Evolutionary conservation across 2,329 filamentous ascomycete species (phyloP).

Genomic region (Phyllosticta citribraziliensis): DNA sequence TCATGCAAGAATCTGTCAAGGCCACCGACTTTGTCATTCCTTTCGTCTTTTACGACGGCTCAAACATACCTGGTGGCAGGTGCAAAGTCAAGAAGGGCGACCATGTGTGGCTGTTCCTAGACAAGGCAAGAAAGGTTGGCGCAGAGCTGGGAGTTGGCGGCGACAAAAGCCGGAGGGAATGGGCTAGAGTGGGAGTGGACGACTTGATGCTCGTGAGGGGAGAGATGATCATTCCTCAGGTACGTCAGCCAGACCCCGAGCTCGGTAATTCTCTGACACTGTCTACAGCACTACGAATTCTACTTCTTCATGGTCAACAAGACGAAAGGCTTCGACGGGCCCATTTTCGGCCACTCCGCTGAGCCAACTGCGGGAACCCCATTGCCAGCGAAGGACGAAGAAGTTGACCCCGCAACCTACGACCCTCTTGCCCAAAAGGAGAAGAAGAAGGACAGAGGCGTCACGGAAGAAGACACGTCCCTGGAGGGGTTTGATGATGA

Average conservation of each 20-base stretch:
- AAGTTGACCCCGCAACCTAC: conserved; percentile 22
- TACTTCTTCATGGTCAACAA: conserved; percentile 95
- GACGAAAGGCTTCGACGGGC: conserved; percentile 61
- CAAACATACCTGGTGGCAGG: conserved; percentile 73
- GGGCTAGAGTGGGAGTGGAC: conserved; percentile 89
- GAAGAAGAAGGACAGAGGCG: conserved; percentile 24
- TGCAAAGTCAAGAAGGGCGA: conserved; percentile 91
- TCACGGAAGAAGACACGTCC: conserved; percentile 21
- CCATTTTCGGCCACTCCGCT: conserved; percentile 66
- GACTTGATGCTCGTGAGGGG: conserved; percentile 89
- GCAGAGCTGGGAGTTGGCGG: conserved; percentile 69
- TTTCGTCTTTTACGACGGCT: conserved; percentile 95
- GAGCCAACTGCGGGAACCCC: conserved; percentile 36
- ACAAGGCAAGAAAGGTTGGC: conserved; percentile 82
- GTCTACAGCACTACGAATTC: conserved; percentile 80
- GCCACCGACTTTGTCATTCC: conserved; percentile 82
- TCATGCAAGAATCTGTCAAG: conserved; percentile 77
- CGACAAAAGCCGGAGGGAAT: conserved; percentile 62
- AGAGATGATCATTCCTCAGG: conserved; percentile 87
- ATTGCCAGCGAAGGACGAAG: conserved; percentile 11
- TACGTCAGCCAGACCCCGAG: conserved; percentile 39
- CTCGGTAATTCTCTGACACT: neutral
- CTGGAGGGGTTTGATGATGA: conserved; percentile 71
- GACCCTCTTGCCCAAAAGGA: conserved; percentile 32
- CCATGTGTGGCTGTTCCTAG: conserved; percentile 83